Conservation (phyloP, 371 early-diverging fungal genomes). For the Batkoa obscura region DNA sequence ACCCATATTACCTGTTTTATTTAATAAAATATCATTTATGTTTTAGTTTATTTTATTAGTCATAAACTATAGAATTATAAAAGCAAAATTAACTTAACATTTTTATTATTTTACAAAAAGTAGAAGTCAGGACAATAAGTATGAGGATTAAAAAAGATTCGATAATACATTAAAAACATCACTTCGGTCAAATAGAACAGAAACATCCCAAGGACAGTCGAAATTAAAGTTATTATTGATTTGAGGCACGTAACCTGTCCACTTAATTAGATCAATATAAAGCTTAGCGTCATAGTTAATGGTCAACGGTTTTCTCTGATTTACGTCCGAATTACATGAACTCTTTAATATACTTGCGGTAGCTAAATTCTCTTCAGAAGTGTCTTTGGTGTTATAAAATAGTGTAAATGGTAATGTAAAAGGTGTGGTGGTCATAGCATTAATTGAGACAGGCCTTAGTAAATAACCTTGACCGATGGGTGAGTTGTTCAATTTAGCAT, state of each 20-base stretch:
- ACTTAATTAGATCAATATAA: neutral
- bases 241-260: neutral
- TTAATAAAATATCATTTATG: no score
- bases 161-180: no score
- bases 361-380: neutral
- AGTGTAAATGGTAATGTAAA: neutral
- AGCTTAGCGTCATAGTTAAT: conserved; percentile 1
- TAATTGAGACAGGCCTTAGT: neutral
- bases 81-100: no score
- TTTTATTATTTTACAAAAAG: no score
- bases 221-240: neutral
- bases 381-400: neutral
- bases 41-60: no score
- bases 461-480: neutral
- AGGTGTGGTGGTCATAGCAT: neutral
- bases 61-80: no score
- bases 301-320: neutral
- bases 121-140: no score
- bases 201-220: conserved; percentile 4
- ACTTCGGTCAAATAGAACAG: no score
- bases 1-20: no score
- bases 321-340: conserved; percentile 1
- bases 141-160: no score
- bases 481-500: neutral
- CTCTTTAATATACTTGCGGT: neutral